Evolutionary conservation across 306 rosid species (phyloP).

Genomic region (Astragalus glycyphyllos): DNA sequence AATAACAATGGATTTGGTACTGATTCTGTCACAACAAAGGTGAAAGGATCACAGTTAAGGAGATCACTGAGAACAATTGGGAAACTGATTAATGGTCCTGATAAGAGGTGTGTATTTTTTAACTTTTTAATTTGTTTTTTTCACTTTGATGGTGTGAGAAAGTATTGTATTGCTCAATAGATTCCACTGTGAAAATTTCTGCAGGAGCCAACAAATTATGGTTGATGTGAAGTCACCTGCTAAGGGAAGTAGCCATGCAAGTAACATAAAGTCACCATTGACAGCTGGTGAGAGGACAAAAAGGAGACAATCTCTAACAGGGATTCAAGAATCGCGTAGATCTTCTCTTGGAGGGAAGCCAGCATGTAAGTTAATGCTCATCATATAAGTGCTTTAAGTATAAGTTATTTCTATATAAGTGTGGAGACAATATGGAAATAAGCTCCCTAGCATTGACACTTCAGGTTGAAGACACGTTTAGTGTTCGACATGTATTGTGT

Average conservation of each 20-base stretch:
- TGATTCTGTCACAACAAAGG: constrained; percentile 58
- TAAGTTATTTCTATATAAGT: neutral
- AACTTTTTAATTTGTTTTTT: constrained; percentile 3
- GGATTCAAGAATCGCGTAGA: constrained; percentile 62
- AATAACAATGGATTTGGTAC: constrained; percentile 46
- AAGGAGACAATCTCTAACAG: constrained; percentile 86
- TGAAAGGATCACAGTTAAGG: constrained; percentile 81
- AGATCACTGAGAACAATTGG: constrained; percentile 90
- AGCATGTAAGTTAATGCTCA: constrained; percentile 53
- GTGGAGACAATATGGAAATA: no score
- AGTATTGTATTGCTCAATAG: neutral
- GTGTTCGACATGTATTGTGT: no score
- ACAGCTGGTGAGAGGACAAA: constrained; percentile 50
- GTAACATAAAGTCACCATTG: constrained; percentile 54
- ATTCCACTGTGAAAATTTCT: constrained; percentile 33
- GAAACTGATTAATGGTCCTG: constrained; percentile 86
- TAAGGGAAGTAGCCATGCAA: constrained; percentile 40
- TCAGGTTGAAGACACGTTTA: no score
- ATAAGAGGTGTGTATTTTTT: constrained; percentile 60
- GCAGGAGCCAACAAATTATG: constrained; percentile 70
- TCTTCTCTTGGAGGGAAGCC: constrained; percentile 85
- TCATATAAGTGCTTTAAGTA: neutral
- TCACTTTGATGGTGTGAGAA: neutral
- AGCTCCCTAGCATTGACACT: neutral
- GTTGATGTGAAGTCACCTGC: constrained; percentile 61